Percentiles rank a stretch among this genome's conserved stretches.
These are phyloP conservation scores for Pythium sukuiense DNA, from an alignment of 352 stramenopile genomes.

Conservation along the genomic window DNA sequence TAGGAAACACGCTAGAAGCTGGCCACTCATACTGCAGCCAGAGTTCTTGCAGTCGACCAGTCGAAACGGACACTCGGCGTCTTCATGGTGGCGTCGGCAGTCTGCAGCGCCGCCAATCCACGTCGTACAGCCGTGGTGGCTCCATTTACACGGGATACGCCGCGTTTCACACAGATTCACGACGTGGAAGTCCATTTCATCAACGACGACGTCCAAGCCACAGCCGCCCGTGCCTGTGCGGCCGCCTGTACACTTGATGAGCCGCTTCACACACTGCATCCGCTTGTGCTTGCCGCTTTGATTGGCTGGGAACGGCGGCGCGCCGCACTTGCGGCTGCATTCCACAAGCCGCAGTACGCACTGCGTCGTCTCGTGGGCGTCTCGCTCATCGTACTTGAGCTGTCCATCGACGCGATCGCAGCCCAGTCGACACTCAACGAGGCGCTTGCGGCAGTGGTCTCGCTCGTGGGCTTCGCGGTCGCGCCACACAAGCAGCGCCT, in stretches of 20 bases:
- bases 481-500: conserved; percentile 34
- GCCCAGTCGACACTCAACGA: conserved; percentile 44
- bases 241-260: conserved; percentile 40
- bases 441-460: conserved; percentile 63
- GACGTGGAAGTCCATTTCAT: conserved; percentile 68
- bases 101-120: conserved; percentile 40
- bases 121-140: conserved; percentile 42
- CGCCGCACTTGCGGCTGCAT: conserved; percentile 42
- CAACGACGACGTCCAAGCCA: conserved; percentile 37
- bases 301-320: conserved; percentile 43
- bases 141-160: conserved; percentile 54
- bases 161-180: conserved; percentile 47
- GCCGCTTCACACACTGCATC: conserved; percentile 53
- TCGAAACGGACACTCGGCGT: conserved; percentile 56
- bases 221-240: conserved; percentile 36
- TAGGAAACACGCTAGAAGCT: conserved; percentile 49
- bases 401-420: conserved; percentile 32
- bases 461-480: conserved; percentile 41
- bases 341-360: conserved; percentile 48
- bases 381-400: conserved; percentile 45
- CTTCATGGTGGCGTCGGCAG: conserved; percentile 55
- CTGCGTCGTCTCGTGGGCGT: conserved; percentile 48
- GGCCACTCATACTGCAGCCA: conserved; percentile 38
- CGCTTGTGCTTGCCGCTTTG: conserved; percentile 36
- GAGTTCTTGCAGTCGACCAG: conserved; percentile 45